Evolutionary conservation across 768 basidiomycete species (phyloP).

Genomic region (Podaxis carcinomalis): DNA sequence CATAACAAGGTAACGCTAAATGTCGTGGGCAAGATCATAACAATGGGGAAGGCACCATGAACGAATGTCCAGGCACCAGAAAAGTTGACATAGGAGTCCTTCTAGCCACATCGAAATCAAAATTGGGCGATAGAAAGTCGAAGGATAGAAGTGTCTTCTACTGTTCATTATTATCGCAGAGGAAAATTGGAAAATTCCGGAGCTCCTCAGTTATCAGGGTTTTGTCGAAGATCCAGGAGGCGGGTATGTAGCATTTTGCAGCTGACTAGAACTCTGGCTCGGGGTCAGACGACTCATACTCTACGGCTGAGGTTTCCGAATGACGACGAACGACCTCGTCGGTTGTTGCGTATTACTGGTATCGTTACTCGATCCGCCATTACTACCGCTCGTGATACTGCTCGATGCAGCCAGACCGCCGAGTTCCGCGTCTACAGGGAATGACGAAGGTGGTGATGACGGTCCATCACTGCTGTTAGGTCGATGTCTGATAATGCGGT

Average conservation of each 20-base stretch:
- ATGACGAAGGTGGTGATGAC: slow-evolving; percentile 16
- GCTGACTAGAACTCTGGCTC: slow-evolving; percentile 14
- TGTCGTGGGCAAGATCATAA: background rate
- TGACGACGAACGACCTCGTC: slow-evolving; percentile 64
- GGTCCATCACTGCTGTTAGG: slow-evolving; percentile 54
- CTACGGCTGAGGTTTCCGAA: slow-evolving; percentile 49
- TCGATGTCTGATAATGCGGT: slow-evolving; percentile 54
- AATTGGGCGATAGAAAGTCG: background rate
- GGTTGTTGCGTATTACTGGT: slow-evolving; percentile 20
- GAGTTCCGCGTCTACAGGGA: slow-evolving; percentile 30
- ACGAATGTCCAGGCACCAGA: background rate
- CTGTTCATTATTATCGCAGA: background rate
- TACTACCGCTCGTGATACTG: slow-evolving; percentile 14
- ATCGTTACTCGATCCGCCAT: slow-evolving; percentile 4
- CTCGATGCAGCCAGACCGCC: slow-evolving; percentile 25
- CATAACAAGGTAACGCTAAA: background rate
- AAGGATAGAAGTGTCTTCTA: background rate
- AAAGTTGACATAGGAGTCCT: background rate
- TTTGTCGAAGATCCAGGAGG: background rate
- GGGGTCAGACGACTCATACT: slow-evolving; percentile 30
- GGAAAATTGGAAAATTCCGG: background rate
- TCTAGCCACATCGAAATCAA: background rate
- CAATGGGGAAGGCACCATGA: background rate
- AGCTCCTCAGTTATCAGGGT: background rate
- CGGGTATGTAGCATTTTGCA: background rate